Base-by-base conservation (phyloP, 73 alveolate species). In the Effrenium voratum region DNA sequence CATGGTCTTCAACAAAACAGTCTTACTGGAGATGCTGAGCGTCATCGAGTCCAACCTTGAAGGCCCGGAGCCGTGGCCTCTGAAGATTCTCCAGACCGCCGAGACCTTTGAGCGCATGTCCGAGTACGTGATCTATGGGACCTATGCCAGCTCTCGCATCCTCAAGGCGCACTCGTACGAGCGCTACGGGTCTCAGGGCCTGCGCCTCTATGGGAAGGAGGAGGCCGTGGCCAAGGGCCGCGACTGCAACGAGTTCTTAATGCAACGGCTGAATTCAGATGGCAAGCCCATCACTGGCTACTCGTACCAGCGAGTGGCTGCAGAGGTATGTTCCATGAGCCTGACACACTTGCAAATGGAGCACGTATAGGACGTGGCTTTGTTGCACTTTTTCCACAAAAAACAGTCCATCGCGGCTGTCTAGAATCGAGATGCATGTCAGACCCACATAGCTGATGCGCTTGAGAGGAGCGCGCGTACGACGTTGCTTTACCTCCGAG, bases 311-410 rank as follows among this genome's bases (percentile, higher is more conserved):
- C 36, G 41, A 60, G 88, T 77, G 41, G 88, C 88, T 13, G 38
- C 66, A 45, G 63, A 77, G 88, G 88, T 77, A 38, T 41, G 40
- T 4, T 60, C 59, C 26, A 22, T 77, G 45, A 12, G 13, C 43
- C 30, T 77, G 88, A 77, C 88, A 60, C 88, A 77, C 60, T n/a
- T 77, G 88, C 88, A 77, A 60, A 77, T 77, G 88, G 88, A 77
- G 41, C 88, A 77, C 41, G 88, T 77, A 26, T 77, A 43, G 66
- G 44, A 1, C 40, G 40, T 41, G 38, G 66, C 30, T 36, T 47
- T 10, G 19, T 66, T 28, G 77, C 77, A 28, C 43, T 66, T 32
- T n/a, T n/a, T n/a, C n/a, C n/a, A n/a, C n/a, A n/a, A n/a, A n/a
- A n/a, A n/a, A n/a, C n/a, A n/a, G n/a, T n/a, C n/a, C n/a, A n/a